Percentiles rank a stretch among this genome's conserved stretches.
Evolutionary conservation across 345 rosid genomes (phyloP).

Genomic region (Gossypium bickii): DNA sequence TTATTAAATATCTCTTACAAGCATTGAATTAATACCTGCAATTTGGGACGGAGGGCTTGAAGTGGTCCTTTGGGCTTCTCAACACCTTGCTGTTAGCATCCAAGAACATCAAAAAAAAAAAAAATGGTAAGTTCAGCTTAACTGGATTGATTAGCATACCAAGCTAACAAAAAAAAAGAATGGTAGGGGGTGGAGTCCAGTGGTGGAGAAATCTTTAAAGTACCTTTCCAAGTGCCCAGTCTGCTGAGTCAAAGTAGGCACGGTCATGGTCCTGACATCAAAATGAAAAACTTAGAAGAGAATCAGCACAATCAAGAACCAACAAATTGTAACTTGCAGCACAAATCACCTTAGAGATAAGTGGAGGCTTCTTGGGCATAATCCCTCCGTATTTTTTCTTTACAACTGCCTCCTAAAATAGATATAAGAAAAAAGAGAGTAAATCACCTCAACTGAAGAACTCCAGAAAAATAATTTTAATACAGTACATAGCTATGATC

Average conservation of each 20-base stretch:
- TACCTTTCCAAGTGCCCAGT: conserved; percentile 98
- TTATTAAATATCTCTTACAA: background rate
- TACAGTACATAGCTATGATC: background rate
- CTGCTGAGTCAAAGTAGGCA: conserved; percentile 98
- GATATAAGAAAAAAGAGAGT: background rate
- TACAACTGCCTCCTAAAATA: conserved; percentile 54
- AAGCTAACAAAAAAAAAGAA: conserved; percentile 7
- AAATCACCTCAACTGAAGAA: conserved; percentile 6
- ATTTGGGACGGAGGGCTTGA: conserved; percentile 97
- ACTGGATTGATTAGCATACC: conserved; percentile 3
- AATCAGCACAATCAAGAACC: conserved; percentile 8
- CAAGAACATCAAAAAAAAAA: conserved; percentile 1
- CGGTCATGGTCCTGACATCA: conserved; percentile 82
- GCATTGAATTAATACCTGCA: conserved; percentile 57
- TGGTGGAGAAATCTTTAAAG: background rate
- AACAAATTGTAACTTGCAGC: background rate
- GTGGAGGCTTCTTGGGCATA: conserved; percentile 93
- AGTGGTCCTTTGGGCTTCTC: conserved; percentile 98
- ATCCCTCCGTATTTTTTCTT: conserved; percentile 95
- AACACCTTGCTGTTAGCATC: conserved; percentile 80
- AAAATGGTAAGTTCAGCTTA: conserved; percentile 9
- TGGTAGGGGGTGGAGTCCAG: background rate
- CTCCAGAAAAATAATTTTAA: background rate
- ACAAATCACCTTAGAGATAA: conserved; percentile 75
- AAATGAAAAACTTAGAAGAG: conserved; percentile 14